These are phyloP conservation scores for Microthlaspi erraticum DNA, from an alignment of 345 rosid genomes.

Conservation along the genomic window DNA sequence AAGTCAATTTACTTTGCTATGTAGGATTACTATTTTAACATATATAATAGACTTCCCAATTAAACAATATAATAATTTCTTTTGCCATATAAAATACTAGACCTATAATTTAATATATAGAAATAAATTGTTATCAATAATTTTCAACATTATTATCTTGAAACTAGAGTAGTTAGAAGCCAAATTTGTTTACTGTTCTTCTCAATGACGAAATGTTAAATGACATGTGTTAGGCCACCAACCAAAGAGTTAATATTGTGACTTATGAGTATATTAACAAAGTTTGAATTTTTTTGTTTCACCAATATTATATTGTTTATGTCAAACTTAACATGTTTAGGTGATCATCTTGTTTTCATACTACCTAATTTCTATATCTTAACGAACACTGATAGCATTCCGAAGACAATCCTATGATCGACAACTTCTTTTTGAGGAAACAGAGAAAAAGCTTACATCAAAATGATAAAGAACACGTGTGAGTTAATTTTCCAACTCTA, in stretches of 20 bases:
- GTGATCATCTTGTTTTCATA: constrained; percentile 40
- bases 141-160: constrained; percentile 8
- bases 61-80: neutral
- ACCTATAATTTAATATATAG: neutral
- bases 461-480: constrained; percentile 7
- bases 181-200: constrained; percentile 42
- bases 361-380: neutral
- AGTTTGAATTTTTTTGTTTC: neutral
- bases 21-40: constrained; percentile 18
- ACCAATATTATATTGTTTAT: constrained; percentile 28
- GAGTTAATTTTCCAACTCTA: constrained; percentile 3
- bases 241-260: constrained; percentile 40
- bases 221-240: constrained; percentile 47
- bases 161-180: constrained; percentile 39
- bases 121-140: neutral
- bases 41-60: constrained; percentile 8
- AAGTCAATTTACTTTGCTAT: constrained; percentile 32
- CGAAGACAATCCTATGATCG: neutral
- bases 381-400: neutral
- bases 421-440: neutral
- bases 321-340: constrained; percentile 36
- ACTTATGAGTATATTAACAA: constrained; percentile 38
- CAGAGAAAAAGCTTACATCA: neutral
- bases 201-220: constrained; percentile 14
- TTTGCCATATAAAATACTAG: constrained; percentile 4